Evolutionary conservation across 2,329 filamentous ascomycete genomes (phyloP).

Genomic region (Trichoderma breve): DNA sequence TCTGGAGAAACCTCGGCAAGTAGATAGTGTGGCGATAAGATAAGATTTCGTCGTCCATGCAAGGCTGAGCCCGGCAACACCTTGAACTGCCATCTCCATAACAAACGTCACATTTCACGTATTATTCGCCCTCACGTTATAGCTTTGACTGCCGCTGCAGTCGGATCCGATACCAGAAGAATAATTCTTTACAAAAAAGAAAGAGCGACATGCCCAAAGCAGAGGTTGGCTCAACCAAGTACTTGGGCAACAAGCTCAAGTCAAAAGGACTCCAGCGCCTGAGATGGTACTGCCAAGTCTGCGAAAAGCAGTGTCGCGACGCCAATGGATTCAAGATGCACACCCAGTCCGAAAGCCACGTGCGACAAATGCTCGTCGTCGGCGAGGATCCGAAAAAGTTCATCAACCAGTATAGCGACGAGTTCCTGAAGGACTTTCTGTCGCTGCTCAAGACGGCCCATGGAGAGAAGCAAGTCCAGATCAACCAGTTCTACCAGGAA

Average conservation of each 20-base stretch:
- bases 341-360: slow-evolving; percentile 78
- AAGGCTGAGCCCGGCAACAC: slow-evolving; percentile 19
- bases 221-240: slow-evolving; percentile 88
- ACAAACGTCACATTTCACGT: neutral
- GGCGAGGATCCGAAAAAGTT: slow-evolving; percentile 83
- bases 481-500: slow-evolving; percentile 94
- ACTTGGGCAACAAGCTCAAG: slow-evolving; percentile 88
- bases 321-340: slow-evolving; percentile 94
- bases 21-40: slow-evolving; percentile 16
- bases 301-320: slow-evolving; percentile 64
- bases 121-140: neutral
- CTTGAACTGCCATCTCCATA: neutral
- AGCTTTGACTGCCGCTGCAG: neutral
- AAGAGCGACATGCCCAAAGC: slow-evolving; percentile 78
- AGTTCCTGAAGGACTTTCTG: slow-evolving; percentile 80
- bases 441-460: slow-evolving; percentile 77
- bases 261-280: slow-evolving; percentile 73
- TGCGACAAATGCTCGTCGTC: slow-evolving; percentile 82
- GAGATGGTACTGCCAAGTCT: slow-evolving; percentile 88
- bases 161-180: neutral
- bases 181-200: slow-evolving; percentile 19
- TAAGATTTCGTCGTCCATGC: slow-evolving; percentile 19
- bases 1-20: neutral
- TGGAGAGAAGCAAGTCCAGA: slow-evolving; percentile 82
- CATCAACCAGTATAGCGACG: slow-evolving; percentile 76